Percentiles rank a stretch among this genome's conserved stretches.
Conservation (phyloP, 345 rosid species). For the Psidium friedrichsthalianum region DNA sequence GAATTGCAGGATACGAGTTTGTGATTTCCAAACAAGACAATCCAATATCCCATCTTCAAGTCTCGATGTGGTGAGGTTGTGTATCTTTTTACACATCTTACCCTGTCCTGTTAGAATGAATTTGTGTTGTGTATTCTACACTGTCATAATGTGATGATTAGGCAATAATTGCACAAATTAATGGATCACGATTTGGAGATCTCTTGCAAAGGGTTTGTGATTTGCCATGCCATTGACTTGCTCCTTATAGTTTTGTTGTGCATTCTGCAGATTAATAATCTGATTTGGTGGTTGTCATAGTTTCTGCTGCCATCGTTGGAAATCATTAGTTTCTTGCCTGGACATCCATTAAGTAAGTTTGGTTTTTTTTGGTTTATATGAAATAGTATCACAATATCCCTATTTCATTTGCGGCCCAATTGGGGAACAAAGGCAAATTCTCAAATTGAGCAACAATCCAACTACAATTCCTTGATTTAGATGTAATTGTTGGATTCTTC, state of each 20-base stretch:
- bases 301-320: slow-evolving; percentile 99
- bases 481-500: too few species aligned
- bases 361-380: too few species aligned
- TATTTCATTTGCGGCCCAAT: background rate
- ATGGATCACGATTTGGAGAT: background rate
- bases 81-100: background rate
- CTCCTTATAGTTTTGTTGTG: slow-evolving; percentile 10
- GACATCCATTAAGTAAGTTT: slow-evolving; percentile 85
- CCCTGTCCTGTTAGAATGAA: background rate
- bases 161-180: background rate
- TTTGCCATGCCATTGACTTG: background rate
- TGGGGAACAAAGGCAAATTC: too few species aligned
- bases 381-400: background rate
- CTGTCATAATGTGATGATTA: background rate
- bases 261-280: slow-evolving; percentile 71
- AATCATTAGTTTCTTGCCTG: slow-evolving; percentile 86
- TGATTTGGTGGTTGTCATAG: slow-evolving; percentile 90
- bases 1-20: slow-evolving; percentile 67
- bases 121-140: background rate
- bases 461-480: too few species aligned
- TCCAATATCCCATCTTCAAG: slow-evolving; percentile 98
- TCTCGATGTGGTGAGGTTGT: slow-evolving; percentile 94
- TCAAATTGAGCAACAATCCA: too few species aligned
- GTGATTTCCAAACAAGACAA: slow-evolving; percentile 98
- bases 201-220: background rate